Evolutionary conservation across 179 eudicot species (phyloP).

Genomic region (Patellifolia procumbens): DNA sequence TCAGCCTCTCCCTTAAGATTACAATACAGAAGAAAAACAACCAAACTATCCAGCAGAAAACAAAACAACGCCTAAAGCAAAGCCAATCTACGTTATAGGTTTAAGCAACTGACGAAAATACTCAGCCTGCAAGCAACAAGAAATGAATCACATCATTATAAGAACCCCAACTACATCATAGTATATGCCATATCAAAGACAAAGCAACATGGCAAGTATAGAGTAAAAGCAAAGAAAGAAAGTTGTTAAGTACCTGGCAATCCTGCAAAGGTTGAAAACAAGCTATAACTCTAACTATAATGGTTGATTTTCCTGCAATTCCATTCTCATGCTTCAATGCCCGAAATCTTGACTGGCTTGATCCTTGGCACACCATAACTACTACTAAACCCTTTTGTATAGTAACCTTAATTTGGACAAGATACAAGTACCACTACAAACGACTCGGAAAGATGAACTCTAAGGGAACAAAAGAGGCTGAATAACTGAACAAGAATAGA

Average conservation of each 20-base stretch:
- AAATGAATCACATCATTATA: constrained; percentile 17
- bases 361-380: constrained; percentile 95
- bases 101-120: constrained; percentile 80
- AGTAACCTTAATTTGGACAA: constrained; percentile 21
- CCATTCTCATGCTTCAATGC: constrained; percentile 83
- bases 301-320: constrained; percentile 76
- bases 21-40: constrained; percentile 35
- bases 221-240: not conserved
- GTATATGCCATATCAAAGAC: not conserved
- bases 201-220: not conserved
- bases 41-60: constrained; percentile 38
- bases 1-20: constrained; percentile 34
- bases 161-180: not conserved
- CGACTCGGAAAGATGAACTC: constrained; percentile 11
- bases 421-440: constrained; percentile 7
- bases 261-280: constrained; percentile 80
- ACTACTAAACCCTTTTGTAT: constrained; percentile 36
- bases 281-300: constrained; percentile 86
- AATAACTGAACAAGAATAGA: constrained; percentile 1
- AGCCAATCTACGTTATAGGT: constrained; percentile 75
- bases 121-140: constrained; percentile 62
- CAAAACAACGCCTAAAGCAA: constrained; percentile 29
- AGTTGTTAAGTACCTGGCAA: constrained; percentile 59
- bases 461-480: constrained; percentile 8
- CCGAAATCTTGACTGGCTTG: constrained; percentile 82